Evolutionary conservation across 2,329 filamentous ascomycete genomes (phyloP), one percentile per base, ranked within the genome.

Genomic region (Claviceps sp.): DNA sequence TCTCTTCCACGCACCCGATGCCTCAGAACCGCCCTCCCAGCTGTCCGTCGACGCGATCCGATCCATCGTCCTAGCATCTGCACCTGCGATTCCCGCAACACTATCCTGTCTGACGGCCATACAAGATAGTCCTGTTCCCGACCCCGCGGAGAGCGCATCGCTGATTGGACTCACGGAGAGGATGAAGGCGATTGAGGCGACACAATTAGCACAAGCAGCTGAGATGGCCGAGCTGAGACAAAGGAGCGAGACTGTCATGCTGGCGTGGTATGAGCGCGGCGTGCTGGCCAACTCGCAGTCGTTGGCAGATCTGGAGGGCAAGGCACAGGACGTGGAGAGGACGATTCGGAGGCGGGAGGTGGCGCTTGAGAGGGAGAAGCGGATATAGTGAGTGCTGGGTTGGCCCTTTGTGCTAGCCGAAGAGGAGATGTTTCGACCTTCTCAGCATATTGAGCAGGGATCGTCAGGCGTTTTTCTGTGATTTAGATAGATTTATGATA

Each of bases 181-280:
- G 46, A 83, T 89, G 69, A 77, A 76, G 57, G 77, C 74, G 20
- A 67, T 81, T 18, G 77, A 80, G 56, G 72, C 75, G 0, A 76
- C 75, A 4, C 85, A 89, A 60, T 64, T 76, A 20, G 73, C 77
- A 16, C 84, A 88, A 65, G 73, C 67, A 41, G 72, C 73, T 47
- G 79, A 84, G 64, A 77, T 87, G 55, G 77, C 76, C 22, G 78
- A 78, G 63, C 74, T 85, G 62, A 76, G 80, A 63, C 76, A 69
- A 55, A 76, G 75, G 57, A 90, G 77, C 68, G 86, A 81, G 65
- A 65, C 65, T 56, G 70, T 78, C 24, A 67, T 89, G 54, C 76
- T 83, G 57, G 67, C 72, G 38, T 94, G 88, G 84, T 89, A 91
- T 66, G 82, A 89, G 63, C 71, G 79, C 24, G 79, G 81, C 3